Percentiles rank a stretch among this genome's conserved stretches.
Conservation (phyloP, 306 rosid species). For the Echinosophora koreensis region DNA sequence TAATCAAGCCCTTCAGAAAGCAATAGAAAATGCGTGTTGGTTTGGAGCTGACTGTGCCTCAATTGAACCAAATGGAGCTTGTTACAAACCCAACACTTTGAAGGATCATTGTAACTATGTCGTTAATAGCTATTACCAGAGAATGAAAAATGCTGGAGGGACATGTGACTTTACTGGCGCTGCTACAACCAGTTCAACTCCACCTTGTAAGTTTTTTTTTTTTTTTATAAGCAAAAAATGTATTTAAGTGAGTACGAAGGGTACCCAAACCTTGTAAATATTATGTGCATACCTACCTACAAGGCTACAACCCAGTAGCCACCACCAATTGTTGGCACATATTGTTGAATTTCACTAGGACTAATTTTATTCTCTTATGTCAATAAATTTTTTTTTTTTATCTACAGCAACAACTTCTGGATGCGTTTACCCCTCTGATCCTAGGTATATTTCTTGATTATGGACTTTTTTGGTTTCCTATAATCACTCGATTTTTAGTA, state of each 20-base stretch:
- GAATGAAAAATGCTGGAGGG: conserved; percentile 60
- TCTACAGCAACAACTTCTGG: conserved; percentile 66
- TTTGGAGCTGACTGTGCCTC: conserved; percentile 83
- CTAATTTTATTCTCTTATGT: conserved; percentile 42
- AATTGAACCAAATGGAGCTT: conserved; percentile 72
- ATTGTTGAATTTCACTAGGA: background rate
- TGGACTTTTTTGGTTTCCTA: background rate
- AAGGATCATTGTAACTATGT: conserved; percentile 91
- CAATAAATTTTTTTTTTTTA: conserved; percentile 37
- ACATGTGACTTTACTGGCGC: conserved; percentile 89
- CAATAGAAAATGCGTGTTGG: conserved; percentile 94
- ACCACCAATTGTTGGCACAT: background rate
- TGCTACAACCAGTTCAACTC: conserved; percentile 57
- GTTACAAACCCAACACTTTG: conserved; percentile 87
- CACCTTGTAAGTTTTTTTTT: conserved; percentile 85
- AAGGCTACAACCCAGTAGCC: too few species aligned
- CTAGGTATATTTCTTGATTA: conserved; percentile 64
- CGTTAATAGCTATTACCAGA: conserved; percentile 89
- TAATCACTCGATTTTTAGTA: too few species aligned
- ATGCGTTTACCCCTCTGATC: conserved; percentile 83
- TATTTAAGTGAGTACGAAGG: too few species aligned
- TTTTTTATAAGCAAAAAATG: too few species aligned
- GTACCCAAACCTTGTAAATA: conserved; percentile 73
- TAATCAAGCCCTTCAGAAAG: conserved; percentile 71
- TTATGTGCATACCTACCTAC: background rate